Base-by-base conservation (phyloP, 345 rosid species). In the Gossypium australe region DNA sequence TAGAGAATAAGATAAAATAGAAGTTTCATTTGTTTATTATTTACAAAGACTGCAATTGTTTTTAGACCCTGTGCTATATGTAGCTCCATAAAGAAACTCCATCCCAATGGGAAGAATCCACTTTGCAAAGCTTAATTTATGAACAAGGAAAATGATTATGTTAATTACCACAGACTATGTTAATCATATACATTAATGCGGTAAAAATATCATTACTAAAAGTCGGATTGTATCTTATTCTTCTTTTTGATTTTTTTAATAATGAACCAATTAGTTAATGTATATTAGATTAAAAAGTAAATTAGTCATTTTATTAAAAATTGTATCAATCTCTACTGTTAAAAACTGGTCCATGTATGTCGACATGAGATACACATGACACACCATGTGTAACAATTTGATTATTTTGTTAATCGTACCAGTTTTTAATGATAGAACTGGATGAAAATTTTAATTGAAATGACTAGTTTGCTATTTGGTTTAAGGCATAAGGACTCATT, bases 21-120 rank as follows among this genome's bases (percentile, higher is more conserved):
- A 88, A 83, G 89, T 85, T 88, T 79, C 87, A 83, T 79, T 83
- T 79, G 76, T 88, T 74, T 82, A 79, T 72, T 79, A 76, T 72
- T 74, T 76, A 68, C 75, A 67, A 80, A 79, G 73, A 82, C 67
- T 24, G 62, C 49, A 18, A 79, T 29, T 29, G 59, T 67, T 58
- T 75, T 20, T 76, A 68, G 78, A 70, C 73, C 70, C 53, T 51
- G n/a, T 78, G 55, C 11, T 20, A 25, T 29, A 22, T 22, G 58
- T 59, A 69, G 47, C 75, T 80, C 84, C 81, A 82, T 29, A 29
- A 29, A 29, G 82, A 71, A 63, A 12, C 11, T 8, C 74, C 67
- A 59, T 56, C 77, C 22, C 43, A 44, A 13, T 20, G 53, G 56
- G 48, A 48, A 13, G 25, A 48, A 34, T 4, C 25, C 43, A 67